Base-by-base conservation (phyloP, 2,329 filamentous ascomycete species). In the Colletotrichum acutatum region DNA sequence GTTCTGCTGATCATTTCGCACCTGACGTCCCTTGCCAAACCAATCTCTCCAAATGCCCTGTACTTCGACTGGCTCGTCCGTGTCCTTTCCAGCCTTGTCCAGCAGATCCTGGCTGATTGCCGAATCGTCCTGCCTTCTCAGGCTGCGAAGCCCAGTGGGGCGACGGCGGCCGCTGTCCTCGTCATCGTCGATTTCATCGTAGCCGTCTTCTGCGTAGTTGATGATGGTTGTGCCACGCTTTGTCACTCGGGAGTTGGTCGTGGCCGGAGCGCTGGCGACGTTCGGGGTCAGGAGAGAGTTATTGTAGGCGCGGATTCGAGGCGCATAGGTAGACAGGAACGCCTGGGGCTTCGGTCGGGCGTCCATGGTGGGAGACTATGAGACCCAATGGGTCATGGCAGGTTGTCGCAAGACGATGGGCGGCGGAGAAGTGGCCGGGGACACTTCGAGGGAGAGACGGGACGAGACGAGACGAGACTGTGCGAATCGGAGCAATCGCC, bases 151-250 rank as follows among this genome's bases (percentile, higher is more conserved):
- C 5, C 95, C 95, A 0, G 95, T 97, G 14, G 94, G 93, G 2
- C 92, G 92, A 75, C 96, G 92, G 75, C 94, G 90, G 72, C 90
- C 87, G 68, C 94, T 93, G 75, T 95, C 93, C 62, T 93, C 92
- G 75, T 95, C 93, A 68, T 92, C 90, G 49, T 91, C 90, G 70
- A 90, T 83, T 78, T 96, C 95, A 76, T 98, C 96, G 79, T 93
- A 97, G 59, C 95, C 95, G 81, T 98, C 96, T 81, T 99, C 97
- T 28, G 97, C 96, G 80, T 99, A 99, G 85, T 98, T 99, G 84
- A 98, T 97, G 75, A 96, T 94, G 42, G 94, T 97, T 2, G 97
- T 98, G 71, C 97, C 97, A 83, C 97, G 93, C 86, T 99, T 98
- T 9, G 97, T 98, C n/a, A 94, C 97, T 80, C 96, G 91, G 78